Evolutionary conservation across 371 early-diverging fungal genomes (phyloP).

Genomic region (Haplosporangium sp.): DNA sequence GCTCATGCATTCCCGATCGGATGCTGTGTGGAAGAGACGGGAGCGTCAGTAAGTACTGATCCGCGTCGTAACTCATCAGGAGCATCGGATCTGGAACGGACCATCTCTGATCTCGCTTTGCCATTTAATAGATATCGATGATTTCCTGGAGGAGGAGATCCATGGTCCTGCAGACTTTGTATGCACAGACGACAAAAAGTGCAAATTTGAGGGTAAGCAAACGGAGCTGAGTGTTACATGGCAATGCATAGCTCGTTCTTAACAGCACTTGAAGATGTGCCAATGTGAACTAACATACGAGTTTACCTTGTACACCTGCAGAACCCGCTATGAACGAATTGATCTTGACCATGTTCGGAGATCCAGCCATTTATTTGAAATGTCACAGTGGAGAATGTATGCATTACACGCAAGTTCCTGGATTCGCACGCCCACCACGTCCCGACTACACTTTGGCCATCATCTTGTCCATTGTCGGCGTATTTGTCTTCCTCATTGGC

Average conservation of each 20-base stretch:
- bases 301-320: slow-evolving; percentile 3
- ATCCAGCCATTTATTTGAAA: slow-evolving; percentile 75
- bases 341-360: slow-evolving; percentile 79
- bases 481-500: slow-evolving; percentile 66
- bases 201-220: slow-evolving; percentile 73
- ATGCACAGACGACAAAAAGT: slow-evolving; percentile 67
- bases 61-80: not conserved
- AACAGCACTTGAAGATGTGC: not conserved
- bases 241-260: too few relatives aligned
- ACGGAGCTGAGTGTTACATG: too few relatives aligned
- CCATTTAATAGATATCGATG: slow-evolving; percentile 65
- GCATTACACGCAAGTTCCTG: slow-evolving; percentile 90
- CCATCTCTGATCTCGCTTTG: not conserved
- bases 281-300: not conserved
- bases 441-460: slow-evolving; percentile 73
- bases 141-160: slow-evolving; percentile 76
- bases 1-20: slow-evolving; percentile 78
- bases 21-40: slow-evolving; percentile 86
- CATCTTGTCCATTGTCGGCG: slow-evolving; percentile 67
- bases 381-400: slow-evolving; percentile 87
- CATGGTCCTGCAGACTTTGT: slow-evolving; percentile 80
- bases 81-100: not conserved
- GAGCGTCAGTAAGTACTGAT: slow-evolving; percentile 65
- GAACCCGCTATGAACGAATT: slow-evolving; percentile 82
- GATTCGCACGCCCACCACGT: slow-evolving; percentile 68